Percentiles rank a stretch among this genome's conserved stretches.
Evolutionary conservation across 108 stramenopile genomes (phyloP).

Genomic region (Skeletonema menzelii): DNA sequence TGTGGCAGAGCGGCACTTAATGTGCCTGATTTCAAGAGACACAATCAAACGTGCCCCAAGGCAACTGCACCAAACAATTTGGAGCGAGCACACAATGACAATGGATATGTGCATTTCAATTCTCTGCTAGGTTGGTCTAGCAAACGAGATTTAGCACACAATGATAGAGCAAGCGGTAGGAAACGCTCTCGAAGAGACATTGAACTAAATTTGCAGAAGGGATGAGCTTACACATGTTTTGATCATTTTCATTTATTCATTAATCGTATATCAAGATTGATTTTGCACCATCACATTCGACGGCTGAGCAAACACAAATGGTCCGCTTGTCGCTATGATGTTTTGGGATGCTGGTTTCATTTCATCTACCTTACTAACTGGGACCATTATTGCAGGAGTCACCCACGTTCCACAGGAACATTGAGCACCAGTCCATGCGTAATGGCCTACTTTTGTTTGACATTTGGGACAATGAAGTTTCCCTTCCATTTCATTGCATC

Average conservation of each 20-base stretch:
- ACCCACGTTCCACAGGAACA: constrained; percentile 88
- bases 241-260: not conserved
- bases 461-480: constrained; percentile 78
- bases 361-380: constrained; percentile 71
- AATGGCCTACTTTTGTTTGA: constrained; percentile 69
- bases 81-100: not conserved
- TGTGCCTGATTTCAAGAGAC: constrained; percentile 31
- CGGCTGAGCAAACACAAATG: not conserved
- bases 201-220: not conserved
- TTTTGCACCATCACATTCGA: not conserved
- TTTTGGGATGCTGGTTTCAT: constrained; percentile 18
- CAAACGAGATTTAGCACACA: not conserved
- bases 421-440: constrained; percentile 85
- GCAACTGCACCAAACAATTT: not conserved
- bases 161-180: not conserved
- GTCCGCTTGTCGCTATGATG: not conserved
- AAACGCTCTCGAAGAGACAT: not conserved
- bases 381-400: constrained; percentile 81
- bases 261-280: not conserved
- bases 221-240: not conserved
- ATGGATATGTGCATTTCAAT: not conserved
- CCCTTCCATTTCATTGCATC: constrained; percentile 59
- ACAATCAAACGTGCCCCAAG: constrained; percentile 16
- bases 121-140: constrained; percentile 27
- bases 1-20: constrained; percentile 12